Percentiles rank a stretch among this genome's conserved stretches.
phyloP scores from a whole-genome alignment of 139 green algal species.

The Chara braunii region DNA sequence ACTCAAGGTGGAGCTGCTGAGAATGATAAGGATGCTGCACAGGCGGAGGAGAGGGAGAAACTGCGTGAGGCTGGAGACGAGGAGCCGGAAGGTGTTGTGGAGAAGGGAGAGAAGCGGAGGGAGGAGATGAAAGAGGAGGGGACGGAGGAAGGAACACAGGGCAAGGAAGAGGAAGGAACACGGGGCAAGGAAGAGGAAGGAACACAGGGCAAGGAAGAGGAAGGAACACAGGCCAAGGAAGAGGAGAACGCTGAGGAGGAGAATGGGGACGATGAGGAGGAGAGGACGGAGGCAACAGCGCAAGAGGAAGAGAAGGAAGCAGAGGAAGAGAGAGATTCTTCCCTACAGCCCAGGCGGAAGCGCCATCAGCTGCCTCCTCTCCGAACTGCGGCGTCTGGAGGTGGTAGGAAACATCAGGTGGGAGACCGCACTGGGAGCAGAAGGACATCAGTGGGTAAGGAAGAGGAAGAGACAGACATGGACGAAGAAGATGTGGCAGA shows the following conservation, averaged over 20 bases:
- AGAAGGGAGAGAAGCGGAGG: neutral
- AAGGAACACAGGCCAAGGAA: neutral
- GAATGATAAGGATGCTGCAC: neutral
- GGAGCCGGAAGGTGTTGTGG: neutral
- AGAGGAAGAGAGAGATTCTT: slow-evolving; percentile 8
- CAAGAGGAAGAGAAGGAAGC: slow-evolving; percentile 22
- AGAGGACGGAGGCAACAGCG: neutral
- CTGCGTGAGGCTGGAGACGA: neutral
- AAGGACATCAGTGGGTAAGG: slow-evolving; percentile 5
- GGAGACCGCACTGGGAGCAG: neutral
- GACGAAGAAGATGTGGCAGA: neutral
- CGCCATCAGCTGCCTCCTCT: neutral
- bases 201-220: neutral
- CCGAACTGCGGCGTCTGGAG: neutral
- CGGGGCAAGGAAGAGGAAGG: neutral
- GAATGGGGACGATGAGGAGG: slow-evolving; percentile 1
- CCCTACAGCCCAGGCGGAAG: neutral
- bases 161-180: neutral
- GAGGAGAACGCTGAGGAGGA: slow-evolving; percentile 1
- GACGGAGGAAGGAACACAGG: neutral
- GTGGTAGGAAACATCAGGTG: neutral
- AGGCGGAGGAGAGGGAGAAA: neutral
- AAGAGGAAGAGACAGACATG: neutral
- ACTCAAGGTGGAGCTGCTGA: too few species aligned
- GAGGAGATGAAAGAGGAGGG: neutral